Evolutionary conservation across 2,329 filamentous ascomycete genomes (phyloP), one percentile per base, ranked within the genome.

Genomic region (Mollisiaceae sp.): DNA sequence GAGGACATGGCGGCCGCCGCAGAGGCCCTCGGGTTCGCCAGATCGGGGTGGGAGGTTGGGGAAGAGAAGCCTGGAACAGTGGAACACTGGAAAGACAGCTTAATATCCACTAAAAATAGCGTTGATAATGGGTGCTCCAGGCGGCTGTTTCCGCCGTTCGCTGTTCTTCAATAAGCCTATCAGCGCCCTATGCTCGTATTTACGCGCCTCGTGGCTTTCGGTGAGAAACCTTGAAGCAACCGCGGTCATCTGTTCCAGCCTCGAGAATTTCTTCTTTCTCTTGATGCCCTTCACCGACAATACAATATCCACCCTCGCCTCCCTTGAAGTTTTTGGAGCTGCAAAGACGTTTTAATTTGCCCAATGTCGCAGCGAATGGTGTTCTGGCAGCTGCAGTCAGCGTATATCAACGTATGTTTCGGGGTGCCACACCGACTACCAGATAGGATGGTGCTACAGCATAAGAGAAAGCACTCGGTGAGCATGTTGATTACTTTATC

Each of bases 381-480:
- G n/a, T 45, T 27, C 47, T 52, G 6, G 14, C 50, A 18, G 50
- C 50, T 54, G 50, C 50, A 54, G 50, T 54, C 50, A 54, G 50
- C 50, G 27, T 18, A 11, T 1, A 18, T 22, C 45, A 24, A 11
- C 6, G 24, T 54, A 18, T 24, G 24, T 24, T 32, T 32, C 27
- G 27, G 27, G 27, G 27, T 6, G 8, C 8, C 22, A 32, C 50
- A 54, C 50, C 50, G 50, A 54, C 22, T 54, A 54, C 45, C 6
- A 22, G 14, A 50, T 20, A 24, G 45, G 41, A 18, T 15, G n/a
- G 41, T 43, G n/a, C 18, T n/a, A 43, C 41, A 43, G 15, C 41
- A 43, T 43, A n/a, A 43, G 41, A 43, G 41, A 32, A 32, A 6
- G 41, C 18, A 15, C n/a, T n/a, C 27, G 27, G 27, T 15, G 6